phyloP scores from a whole-genome alignment of 2,329 filamentous ascomycete species.

The Ceratocystis papillata region DNA sequence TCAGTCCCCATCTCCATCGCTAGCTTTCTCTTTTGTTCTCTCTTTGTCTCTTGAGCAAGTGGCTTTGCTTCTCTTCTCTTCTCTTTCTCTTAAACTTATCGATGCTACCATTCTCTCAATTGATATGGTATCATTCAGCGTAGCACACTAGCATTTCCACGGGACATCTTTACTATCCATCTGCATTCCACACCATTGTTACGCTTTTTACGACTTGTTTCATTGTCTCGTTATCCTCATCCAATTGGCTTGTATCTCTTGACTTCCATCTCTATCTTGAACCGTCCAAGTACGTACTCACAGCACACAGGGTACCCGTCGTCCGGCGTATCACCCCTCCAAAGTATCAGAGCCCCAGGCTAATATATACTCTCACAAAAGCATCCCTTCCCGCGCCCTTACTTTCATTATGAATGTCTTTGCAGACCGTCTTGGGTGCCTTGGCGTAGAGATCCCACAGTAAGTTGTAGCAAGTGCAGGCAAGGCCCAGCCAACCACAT shows the following conservation, averaged over 20 bases:
- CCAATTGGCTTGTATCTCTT: not conserved
- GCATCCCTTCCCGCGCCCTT: not conserved
- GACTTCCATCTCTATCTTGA: not conserved
- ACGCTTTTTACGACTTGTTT: not conserved
- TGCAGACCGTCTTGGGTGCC: conserved; percentile 2
- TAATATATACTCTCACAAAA: not conserved
- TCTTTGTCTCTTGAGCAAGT: not conserved
- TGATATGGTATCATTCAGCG: not conserved
- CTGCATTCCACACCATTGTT: not conserved
- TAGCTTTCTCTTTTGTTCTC: conserved; percentile 5
- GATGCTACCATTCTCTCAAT: not conserved
- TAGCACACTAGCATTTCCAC: not conserved
- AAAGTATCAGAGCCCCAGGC: not conserved
- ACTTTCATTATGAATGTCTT: conserved; percentile 10
- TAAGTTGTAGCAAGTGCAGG: not conserved
- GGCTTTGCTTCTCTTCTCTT: not conserved
- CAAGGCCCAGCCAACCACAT: not conserved
- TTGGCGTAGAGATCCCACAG: conserved; percentile 10
- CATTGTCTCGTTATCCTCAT: conserved; percentile 7
- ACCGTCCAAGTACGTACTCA: not conserved
- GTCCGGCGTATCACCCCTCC: not conserved
- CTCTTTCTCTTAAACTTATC: not conserved
- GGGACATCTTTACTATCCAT: conserved; percentile 6
- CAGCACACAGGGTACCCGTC: not conserved
- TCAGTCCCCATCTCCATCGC: not conserved